These are phyloP conservation scores for Posidonia australis DNA, from an alignment of 106 monocot species.

Conservation along the genomic window DNA sequence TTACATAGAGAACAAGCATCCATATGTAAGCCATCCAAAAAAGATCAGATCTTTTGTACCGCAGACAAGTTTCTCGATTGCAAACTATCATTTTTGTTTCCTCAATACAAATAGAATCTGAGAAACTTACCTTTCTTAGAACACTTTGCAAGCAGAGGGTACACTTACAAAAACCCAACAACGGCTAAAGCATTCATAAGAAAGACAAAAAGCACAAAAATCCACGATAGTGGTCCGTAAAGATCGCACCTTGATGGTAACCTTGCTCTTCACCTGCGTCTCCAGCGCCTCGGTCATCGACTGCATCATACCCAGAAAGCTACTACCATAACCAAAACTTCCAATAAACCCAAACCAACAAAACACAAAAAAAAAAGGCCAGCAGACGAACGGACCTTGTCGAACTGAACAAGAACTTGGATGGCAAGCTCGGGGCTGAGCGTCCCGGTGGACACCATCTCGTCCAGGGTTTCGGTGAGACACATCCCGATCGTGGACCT, in stretches of 20 bases:
- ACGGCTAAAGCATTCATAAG: too few species aligned
- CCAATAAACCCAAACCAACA: not conserved
- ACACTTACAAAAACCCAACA: too few species aligned
- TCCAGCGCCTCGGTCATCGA: conserved; percentile 94
- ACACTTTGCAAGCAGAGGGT: too few species aligned
- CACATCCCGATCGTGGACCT: conserved; percentile 71
- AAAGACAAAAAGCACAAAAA: not conserved
- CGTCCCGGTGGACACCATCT: conserved; percentile 61
- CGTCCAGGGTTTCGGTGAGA: conserved; percentile 68
- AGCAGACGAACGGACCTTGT: conserved; percentile 30
- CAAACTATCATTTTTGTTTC: too few species aligned
- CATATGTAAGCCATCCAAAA: too few species aligned
- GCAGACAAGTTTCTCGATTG: too few species aligned
- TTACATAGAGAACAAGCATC: too few species aligned
- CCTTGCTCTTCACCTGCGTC: conserved; percentile 91
- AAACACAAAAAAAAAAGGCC: not conserved
- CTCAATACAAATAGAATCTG: too few species aligned
- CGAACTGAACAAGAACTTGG: conserved; percentile 76
- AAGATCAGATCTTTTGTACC: too few species aligned
- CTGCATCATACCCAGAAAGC: conserved; percentile 18
- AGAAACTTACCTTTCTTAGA: too few species aligned
- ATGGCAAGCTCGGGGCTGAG: conserved; percentile 70
- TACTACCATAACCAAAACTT: not conserved
- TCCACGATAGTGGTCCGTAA: not conserved
- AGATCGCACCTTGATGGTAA: conserved; percentile 57